Evolutionary conservation across 2,329 filamentous ascomycete genomes (phyloP), one percentile per base, ranked within the genome.

Genomic region (Fusarium setosum): DNA sequence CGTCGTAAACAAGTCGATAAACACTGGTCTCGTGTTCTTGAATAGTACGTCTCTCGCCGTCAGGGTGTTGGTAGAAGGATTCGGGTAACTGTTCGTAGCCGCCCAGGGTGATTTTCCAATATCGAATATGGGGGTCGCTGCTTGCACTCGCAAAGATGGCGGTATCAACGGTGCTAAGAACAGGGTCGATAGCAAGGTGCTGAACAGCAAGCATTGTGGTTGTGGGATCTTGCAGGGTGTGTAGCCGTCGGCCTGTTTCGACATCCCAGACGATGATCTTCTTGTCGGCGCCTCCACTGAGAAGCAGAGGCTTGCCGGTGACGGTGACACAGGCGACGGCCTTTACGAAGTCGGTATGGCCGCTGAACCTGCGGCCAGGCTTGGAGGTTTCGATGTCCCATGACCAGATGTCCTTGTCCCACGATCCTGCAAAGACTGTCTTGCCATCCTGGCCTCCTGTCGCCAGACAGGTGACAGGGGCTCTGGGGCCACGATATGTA

Each of bases 261-360:
- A 90, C 81, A 71, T 97, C 89, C 92, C 94, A 98, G 18, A 97
- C 88, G 15, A 97, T 84, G 45, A 95, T 90, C 76, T 92, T 91
- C 72, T 90, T 89, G 77, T 95, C 92, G 8, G 92, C 90, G 35
- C 91, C 90, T 44, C 92, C 92, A 61, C 91, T 93, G 70, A 95
- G 84, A 34, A 96, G 83, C 37, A 86, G 73, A 58, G 92, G 83
- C 60, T 85, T 87, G 24, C 85, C 88, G 15, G 83, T 81, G 6
- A 96, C 72, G 21, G 80, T 85, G 12, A 86, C 82, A 68, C 86
- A 88, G 13, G 91, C 79, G 4, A 98, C 81, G 5, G 91, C 84
- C 79, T 97, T 97, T 71, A 99, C 92, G 74, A 99, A 99, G 79
- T 99, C 96, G 2, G 86, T 83, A 77, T 98, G 95, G 5, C 93